Conservation (phyloP, 1,139 yeast genomes). For the Candida sanyaensis region DNA sequence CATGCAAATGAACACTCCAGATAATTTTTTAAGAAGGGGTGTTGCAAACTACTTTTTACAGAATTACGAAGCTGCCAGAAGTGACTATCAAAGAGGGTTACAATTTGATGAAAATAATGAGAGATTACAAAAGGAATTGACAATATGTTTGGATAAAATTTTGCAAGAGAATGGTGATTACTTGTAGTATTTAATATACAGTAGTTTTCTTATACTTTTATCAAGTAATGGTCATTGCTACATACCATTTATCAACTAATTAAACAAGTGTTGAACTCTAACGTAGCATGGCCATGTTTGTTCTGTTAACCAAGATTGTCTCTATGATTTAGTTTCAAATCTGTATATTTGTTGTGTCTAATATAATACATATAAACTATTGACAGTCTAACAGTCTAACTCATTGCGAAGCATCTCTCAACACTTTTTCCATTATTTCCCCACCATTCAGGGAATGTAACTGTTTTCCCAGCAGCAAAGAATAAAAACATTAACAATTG, state of each 20-base stretch:
- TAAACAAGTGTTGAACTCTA: too few species aligned
- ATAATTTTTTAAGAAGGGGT: conserved; percentile 81
- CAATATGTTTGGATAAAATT: conserved; percentile 46
- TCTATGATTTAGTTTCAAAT: too few species aligned
- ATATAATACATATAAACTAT: too few species aligned
- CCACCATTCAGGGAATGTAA: conserved; percentile 50
- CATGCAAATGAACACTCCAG: conserved; percentile 69
- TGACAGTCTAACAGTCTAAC: background rate
- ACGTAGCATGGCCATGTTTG: too few species aligned
- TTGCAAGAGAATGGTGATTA: conserved; percentile 55
- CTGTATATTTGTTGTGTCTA: too few species aligned
- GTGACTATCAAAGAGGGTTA: conserved; percentile 77
- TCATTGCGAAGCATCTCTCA: conserved; percentile 44
- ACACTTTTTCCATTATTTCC: conserved; percentile 45
- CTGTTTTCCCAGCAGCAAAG: conserved; percentile 31
- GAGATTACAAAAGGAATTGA: conserved; percentile 43
- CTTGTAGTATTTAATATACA: conserved; percentile 17
- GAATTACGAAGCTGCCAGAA: conserved; percentile 69
- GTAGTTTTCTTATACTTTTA: too few species aligned
- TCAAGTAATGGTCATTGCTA: too few species aligned
- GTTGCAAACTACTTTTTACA: conserved; percentile 72
- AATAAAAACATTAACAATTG: conserved; percentile 39
- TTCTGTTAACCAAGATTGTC: too few species aligned
- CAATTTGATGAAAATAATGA: conserved; percentile 59
- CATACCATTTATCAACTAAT: too few species aligned